Evolutionary conservation across 1,284 basidiomycete species (phyloP).

Genomic region (Coriolopsis trogii): DNA sequence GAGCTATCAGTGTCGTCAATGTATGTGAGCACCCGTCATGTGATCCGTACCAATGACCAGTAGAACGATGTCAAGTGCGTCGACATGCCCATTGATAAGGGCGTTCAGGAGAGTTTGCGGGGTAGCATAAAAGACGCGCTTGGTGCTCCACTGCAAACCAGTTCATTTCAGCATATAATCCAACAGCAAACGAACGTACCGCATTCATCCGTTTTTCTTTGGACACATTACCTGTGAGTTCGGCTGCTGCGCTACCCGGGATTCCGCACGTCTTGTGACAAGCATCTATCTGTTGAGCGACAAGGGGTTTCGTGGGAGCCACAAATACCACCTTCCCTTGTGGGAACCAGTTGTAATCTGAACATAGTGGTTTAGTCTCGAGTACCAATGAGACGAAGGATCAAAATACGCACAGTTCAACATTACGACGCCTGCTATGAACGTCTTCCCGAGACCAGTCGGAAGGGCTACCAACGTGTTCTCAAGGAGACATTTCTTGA

Average conservation of each 20-base stretch:
- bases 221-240: conserved; percentile 81
- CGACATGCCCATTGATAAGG: conserved; percentile 72
- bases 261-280: conserved; percentile 96
- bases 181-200: conserved; percentile 47
- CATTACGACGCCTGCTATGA: conserved; percentile 97
- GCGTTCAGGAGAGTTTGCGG: conserved; percentile 97
- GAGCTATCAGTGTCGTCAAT: not conserved
- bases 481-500: conserved; percentile 84
- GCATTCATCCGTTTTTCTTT: conserved; percentile 54
- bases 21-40: not conserved
- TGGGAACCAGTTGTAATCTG: conserved; percentile 94
- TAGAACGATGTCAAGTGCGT: conserved; percentile 80
- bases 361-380: not conserved
- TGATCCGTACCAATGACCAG: conserved; percentile 79
- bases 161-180: not conserved
- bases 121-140: conserved; percentile 97
- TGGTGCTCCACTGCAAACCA: conserved; percentile 69
- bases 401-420: conserved; percentile 71
- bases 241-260: conserved; percentile 83
- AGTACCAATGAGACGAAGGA: not conserved
- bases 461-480: conserved; percentile 96
- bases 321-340: conserved; percentile 94
- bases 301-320: conserved; percentile 94
- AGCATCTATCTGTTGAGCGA: conserved; percentile 93
- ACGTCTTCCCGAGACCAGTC: conserved; percentile 97